A percentile compares a stretch with the other conserved stretches of the same genome.
phyloP scores from a whole-genome alignment of 2,329 filamentous ascomycete species.

The Aspergillus sp. region DNA sequence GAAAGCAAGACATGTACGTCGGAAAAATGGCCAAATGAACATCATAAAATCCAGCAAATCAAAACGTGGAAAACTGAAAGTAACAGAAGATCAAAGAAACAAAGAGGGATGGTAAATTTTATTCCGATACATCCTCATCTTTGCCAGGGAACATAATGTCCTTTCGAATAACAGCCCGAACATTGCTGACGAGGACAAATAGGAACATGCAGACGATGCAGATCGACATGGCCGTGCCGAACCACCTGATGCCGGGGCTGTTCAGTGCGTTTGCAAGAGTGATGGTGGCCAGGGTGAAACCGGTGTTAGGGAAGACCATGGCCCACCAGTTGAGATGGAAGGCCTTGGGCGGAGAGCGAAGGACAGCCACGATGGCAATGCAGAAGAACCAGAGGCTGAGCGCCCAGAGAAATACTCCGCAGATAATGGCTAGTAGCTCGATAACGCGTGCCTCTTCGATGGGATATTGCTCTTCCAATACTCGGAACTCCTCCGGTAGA shows the following conservation, averaged over 20 bases:
- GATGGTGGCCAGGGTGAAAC: slow-evolving; percentile 61
- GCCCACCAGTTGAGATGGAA: slow-evolving; percentile 62
- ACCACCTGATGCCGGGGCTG: slow-evolving; percentile 54
- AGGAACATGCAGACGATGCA: slow-evolving; percentile 57
- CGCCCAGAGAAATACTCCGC: slow-evolving; percentile 64
- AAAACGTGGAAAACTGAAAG: no score
- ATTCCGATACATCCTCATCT: slow-evolving; percentile 54
- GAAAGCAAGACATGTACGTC: no score
- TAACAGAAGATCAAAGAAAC: neutral
- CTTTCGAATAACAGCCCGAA: slow-evolving; percentile 50
- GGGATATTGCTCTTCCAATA: slow-evolving; percentile 40
- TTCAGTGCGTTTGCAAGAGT: slow-evolving; percentile 54
- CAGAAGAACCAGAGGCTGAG: slow-evolving; percentile 59
- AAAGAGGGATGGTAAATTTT: neutral
- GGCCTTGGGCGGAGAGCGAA: slow-evolving; percentile 42
- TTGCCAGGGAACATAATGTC: slow-evolving; percentile 61
- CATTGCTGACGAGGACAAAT: slow-evolving; percentile 50
- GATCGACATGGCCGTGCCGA: slow-evolving; percentile 58
- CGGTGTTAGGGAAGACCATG: slow-evolving; percentile 66
- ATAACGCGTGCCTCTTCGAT: slow-evolving; percentile 38
- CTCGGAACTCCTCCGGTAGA: slow-evolving; percentile 48
- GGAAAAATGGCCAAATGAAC: no score
- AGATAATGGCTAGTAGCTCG: slow-evolving; percentile 47
- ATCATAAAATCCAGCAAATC: no score
- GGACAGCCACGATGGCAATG: slow-evolving; percentile 49